Conservation (phyloP, 768 basidiomycete species). For the Fomitopsis pulvina region DNA sequence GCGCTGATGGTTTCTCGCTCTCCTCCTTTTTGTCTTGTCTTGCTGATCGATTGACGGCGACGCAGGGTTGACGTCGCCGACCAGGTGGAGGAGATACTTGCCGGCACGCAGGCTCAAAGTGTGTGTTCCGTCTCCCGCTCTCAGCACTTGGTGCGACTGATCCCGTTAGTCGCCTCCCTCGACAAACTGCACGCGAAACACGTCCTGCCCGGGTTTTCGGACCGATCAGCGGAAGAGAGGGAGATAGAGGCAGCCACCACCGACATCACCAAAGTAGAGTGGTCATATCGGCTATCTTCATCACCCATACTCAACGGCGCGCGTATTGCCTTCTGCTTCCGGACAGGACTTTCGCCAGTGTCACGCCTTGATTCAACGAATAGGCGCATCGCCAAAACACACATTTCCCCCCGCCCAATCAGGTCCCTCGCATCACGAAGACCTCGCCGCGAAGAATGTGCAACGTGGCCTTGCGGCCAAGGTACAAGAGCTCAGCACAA, state of each 20-base stretch:
- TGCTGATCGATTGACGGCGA: conserved; percentile 17
- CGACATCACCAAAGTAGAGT: conserved; percentile 77
- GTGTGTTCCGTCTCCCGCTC: conserved; percentile 24
- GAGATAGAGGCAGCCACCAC: conserved; percentile 86
- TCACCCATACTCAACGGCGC: neutral
- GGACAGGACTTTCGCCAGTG: conserved; percentile 34
- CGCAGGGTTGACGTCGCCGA: conserved; percentile 88
- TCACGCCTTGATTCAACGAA: conserved; percentile 64
- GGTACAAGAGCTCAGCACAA: conserved; percentile 86
- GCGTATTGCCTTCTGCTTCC: conserved; percentile 3
- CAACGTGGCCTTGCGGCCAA: conserved; percentile 95
- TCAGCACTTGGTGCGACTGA: conserved; percentile 7
- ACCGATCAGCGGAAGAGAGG: conserved; percentile 87
- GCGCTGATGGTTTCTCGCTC: conserved; percentile 2
- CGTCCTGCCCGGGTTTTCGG: conserved; percentile 92
- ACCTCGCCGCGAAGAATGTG: conserved; percentile 82
- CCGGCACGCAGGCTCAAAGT: conserved; percentile 73
- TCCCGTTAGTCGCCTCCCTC: conserved; percentile 63
- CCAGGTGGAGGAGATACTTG: conserved; percentile 77
- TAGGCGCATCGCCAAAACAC: conserved; percentile 51
- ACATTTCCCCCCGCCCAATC: conserved; percentile 55
- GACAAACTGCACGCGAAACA: conserved; percentile 97
- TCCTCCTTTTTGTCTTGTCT: neutral
- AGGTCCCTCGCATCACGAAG: conserved; percentile 39
- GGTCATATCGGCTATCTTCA: neutral